Conservation (phyloP, 2,329 filamentous ascomycete species). For the Neospermospora avenae region DNA sequence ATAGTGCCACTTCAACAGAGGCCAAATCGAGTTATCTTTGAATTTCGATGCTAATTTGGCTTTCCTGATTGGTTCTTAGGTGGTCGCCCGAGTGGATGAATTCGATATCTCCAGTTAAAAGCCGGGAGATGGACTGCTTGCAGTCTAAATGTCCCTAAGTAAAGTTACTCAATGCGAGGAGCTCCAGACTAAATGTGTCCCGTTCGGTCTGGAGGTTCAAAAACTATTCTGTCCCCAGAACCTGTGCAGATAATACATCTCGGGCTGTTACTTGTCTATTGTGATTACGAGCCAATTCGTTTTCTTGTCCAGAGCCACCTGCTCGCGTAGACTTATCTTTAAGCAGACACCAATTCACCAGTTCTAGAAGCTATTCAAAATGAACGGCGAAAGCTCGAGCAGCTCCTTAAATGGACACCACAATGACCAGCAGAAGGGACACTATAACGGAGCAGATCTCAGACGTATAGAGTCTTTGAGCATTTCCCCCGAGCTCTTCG, state of each 20-base stretch:
- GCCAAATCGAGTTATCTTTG: background rate
- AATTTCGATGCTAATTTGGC: background rate
- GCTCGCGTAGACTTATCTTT: background rate
- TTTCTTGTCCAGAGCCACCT: background rate
- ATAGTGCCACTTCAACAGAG: background rate
- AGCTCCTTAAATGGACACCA: background rate
- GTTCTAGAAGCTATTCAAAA: background rate
- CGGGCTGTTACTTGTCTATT: background rate
- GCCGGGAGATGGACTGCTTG: background rate
- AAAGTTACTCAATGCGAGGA: background rate
- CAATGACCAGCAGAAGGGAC: too few relatives aligned
- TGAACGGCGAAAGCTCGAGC: background rate
- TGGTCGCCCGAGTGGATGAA: background rate
- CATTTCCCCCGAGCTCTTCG: constrained; percentile 59
- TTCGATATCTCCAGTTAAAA: background rate
- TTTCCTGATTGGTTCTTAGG: background rate
- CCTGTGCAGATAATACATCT: background rate
- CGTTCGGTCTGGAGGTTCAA: background rate
- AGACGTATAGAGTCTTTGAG: background rate
- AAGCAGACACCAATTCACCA: too few relatives aligned
- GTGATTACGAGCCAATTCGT: background rate
- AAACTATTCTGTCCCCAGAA: background rate
- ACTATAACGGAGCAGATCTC: background rate
- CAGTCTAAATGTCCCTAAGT: background rate
- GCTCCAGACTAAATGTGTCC: background rate